A percentile compares a stretch with the other conserved stretches of the same genome.
Evolutionary conservation across 305 asterid species (phyloP).

Genomic region (Euphrasia arctica): DNA sequence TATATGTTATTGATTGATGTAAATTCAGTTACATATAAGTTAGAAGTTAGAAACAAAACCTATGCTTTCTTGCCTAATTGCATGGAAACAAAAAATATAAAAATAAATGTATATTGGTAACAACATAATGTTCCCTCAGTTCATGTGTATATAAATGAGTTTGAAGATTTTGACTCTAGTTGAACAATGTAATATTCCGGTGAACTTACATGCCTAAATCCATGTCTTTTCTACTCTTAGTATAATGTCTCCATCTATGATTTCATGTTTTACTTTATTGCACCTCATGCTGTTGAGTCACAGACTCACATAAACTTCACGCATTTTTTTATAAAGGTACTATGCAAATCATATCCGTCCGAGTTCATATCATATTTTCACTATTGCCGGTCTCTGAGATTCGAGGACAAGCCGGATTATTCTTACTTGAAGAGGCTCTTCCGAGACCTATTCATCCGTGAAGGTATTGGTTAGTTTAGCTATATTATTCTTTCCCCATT

Average conservation of each 20-base stretch:
- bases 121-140: not conserved
- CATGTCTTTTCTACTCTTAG: slow-evolving; percentile 11
- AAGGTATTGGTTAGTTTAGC: slow-evolving; percentile 42
- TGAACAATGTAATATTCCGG: slow-evolving; percentile 2
- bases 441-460: slow-evolving; percentile 64
- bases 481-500: slow-evolving; percentile 6
- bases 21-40: not conserved
- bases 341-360: slow-evolving; percentile 68
- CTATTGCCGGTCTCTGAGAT: slow-evolving; percentile 64
- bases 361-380: slow-evolving; percentile 75
- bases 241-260: slow-evolving; percentile 8
- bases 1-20: not conserved
- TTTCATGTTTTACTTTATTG: slow-evolving; percentile 18
- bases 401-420: slow-evolving; percentile 75
- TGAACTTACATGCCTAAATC: slow-evolving; percentile 10
- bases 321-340: slow-evolving; percentile 36
- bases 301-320: slow-evolving; percentile 15
- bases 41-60: not conserved
- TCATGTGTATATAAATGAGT: not conserved
- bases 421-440: slow-evolving; percentile 73
- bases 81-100: not conserved
- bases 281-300: not conserved
- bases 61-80: slow-evolving; percentile 3
- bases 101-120: not conserved
- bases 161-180: slow-evolving; percentile 15